Evolutionary conservation across 1,139 yeast species (phyloP).

Genomic region (Yamadazyma diospyri): DNA sequence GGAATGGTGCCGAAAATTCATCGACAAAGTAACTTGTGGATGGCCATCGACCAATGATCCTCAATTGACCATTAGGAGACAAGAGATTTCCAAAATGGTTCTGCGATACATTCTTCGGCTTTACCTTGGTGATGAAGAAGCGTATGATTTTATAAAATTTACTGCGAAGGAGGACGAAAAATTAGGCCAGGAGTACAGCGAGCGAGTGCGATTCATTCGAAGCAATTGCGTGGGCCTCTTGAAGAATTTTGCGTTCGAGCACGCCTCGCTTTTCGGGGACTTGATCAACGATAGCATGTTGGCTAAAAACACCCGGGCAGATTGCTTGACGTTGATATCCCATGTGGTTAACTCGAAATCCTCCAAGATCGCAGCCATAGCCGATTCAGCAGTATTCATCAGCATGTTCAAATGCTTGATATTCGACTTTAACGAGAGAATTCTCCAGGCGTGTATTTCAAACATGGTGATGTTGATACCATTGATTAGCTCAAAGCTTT

Average conservation of each 20-base stretch:
- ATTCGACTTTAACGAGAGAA: conserved; percentile 42
- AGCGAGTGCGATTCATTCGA: conserved; percentile 47
- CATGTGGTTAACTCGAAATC: conserved; percentile 25
- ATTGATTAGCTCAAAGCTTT: conserved; percentile 38
- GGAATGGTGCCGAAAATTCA: conserved; percentile 38
- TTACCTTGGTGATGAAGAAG: conserved; percentile 23
- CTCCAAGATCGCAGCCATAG: conserved; percentile 30
- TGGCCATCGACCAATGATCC: conserved; percentile 25
- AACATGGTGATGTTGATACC: conserved; percentile 55
- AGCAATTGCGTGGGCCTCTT: conserved; percentile 41
- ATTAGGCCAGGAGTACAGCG: conserved; percentile 36
- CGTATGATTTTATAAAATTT: conserved; percentile 19
- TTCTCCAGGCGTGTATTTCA: conserved; percentile 41
- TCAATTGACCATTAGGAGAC: conserved; percentile 20
- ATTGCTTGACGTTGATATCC: conserved; percentile 32
- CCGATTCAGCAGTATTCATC: conserved; percentile 36
- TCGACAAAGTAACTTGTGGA: conserved; percentile 29
- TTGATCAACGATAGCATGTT: conserved; percentile 31
- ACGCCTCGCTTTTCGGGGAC: conserved; percentile 30
- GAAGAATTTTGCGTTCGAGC: conserved; percentile 34
- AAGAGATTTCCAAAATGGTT: conserved; percentile 22
- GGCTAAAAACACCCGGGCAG: conserved; percentile 28
- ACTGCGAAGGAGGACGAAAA: conserved; percentile 17
- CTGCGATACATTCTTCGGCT: conserved; percentile 28
- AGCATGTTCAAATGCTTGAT: conserved; percentile 40